phyloP scores from a whole-genome alignment of 176 grass and related monocot species.

The Pontederia crassipes region DNA sequence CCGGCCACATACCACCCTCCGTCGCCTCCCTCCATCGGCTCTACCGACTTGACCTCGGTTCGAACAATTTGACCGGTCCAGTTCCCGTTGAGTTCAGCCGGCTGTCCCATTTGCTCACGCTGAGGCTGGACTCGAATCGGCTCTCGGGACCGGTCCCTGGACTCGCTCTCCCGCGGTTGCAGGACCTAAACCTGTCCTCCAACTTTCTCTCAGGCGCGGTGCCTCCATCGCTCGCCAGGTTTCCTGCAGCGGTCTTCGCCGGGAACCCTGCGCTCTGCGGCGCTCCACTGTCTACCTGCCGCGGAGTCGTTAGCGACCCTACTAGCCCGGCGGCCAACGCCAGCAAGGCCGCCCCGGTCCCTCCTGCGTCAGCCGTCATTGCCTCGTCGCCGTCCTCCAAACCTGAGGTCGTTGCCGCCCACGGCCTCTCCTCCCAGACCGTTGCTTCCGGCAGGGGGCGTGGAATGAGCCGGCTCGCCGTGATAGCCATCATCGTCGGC shows the following conservation, averaged over 20 bases:
- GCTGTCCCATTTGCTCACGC: constrained; percentile 53
- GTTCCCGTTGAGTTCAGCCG: constrained; percentile 43
- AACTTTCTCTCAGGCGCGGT: constrained; percentile 51
- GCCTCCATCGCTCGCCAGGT: constrained; percentile 36
- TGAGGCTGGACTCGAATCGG: constrained; percentile 65
- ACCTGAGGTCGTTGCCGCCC: constrained; percentile 20
- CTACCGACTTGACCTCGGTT: constrained; percentile 74
- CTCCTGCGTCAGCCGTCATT: constrained; percentile 34
- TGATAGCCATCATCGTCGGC: constrained; percentile 60
- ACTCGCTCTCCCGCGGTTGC: constrained; percentile 44
- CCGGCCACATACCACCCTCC: constrained; percentile 45
- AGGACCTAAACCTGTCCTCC: constrained; percentile 67
- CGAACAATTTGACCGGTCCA: constrained; percentile 53
- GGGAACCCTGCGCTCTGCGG: constrained; percentile 54
- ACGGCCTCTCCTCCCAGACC: neutral
- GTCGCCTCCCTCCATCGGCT: constrained; percentile 37
- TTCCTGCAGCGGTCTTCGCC: constrained; percentile 32
- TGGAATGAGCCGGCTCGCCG: constrained; percentile 55
- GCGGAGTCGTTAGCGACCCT: constrained; percentile 14
- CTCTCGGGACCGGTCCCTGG: constrained; percentile 40
- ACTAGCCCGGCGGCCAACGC: constrained; percentile 25
- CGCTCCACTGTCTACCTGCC: constrained; percentile 48
- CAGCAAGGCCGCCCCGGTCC: constrained; percentile 15
- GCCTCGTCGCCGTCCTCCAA: constrained; percentile 39
- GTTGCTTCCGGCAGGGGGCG: constrained; percentile 4